phyloP scores from a whole-genome alignment of 2,329 filamentous ascomycete species.

The Claviceps sp. region DNA sequence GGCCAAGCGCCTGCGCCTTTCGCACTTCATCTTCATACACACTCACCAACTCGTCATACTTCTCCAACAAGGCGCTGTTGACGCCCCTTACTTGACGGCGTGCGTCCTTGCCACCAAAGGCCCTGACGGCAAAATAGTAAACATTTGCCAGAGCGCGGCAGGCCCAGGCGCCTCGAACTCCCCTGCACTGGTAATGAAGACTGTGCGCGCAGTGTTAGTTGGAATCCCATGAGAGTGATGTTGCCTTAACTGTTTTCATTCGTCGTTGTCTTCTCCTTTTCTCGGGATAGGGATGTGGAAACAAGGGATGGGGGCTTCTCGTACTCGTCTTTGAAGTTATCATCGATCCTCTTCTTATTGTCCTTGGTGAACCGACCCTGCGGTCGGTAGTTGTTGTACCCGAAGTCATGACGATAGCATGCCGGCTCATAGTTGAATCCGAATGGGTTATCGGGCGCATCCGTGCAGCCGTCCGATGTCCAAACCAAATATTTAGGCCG shows the following conservation, averaged over 20 bases:
- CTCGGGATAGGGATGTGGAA: background rate
- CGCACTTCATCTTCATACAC: background rate
- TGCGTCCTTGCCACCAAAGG: background rate
- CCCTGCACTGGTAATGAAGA: background rate
- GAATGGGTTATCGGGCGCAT: slow-evolving; percentile 28
- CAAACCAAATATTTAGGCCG: slow-evolving; percentile 18
- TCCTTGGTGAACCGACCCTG: slow-evolving; percentile 20
- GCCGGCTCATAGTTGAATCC: slow-evolving; percentile 28
- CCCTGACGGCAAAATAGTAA: background rate
- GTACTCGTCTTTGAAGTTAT: slow-evolving; percentile 32
- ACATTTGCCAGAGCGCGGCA: background rate
- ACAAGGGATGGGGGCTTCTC: background rate
- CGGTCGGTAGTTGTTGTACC: slow-evolving; percentile 37
- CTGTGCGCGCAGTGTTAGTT: background rate
- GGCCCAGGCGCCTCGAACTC: rapidly evolving
- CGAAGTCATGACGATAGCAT: slow-evolving; percentile 44
- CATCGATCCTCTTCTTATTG: slow-evolving; percentile 27
- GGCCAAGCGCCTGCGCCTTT: background rate
- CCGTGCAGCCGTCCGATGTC: slow-evolving; percentile 29
- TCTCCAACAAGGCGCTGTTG: background rate
- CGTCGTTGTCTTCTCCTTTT: background rate
- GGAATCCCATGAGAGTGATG: slow-evolving; percentile 1
- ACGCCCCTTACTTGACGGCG: no score
- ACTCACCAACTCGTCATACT: background rate
- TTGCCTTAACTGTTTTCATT: no score